Conservation (phyloP, 2,329 filamentous ascomycete genomes). For the Neofusicoccum cordaticola region DNA sequence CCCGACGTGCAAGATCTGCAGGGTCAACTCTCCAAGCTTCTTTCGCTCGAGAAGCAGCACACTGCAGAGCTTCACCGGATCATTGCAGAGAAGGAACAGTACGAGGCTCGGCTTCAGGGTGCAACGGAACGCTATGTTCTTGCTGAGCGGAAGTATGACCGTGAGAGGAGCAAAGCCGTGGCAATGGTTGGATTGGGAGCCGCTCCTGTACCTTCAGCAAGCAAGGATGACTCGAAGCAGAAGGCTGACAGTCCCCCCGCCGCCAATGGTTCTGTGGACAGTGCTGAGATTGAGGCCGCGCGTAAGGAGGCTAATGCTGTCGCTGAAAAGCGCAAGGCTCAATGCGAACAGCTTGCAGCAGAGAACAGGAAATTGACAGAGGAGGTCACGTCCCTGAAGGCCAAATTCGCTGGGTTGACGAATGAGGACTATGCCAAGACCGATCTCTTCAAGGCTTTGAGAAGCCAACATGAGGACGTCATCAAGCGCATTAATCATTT, state of each 20-base stretch:
- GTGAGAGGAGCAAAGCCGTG: slow-evolving; percentile 82
- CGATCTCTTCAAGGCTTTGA: slow-evolving; percentile 89
- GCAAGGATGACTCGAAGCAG: slow-evolving; percentile 38
- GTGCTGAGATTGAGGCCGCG: slow-evolving; percentile 68
- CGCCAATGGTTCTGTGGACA: slow-evolving; percentile 37
- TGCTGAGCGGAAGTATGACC: slow-evolving; percentile 90
- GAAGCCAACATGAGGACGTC: slow-evolving; percentile 85
- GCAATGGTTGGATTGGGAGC: slow-evolving; percentile 91
- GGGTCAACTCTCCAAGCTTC: slow-evolving; percentile 67
- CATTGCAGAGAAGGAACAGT: slow-evolving; percentile 74
- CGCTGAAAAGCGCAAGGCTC: slow-evolving; percentile 80
- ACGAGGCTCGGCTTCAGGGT: slow-evolving; percentile 82
- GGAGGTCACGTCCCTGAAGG: slow-evolving; percentile 72
- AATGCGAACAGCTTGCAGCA: slow-evolving; percentile 72
- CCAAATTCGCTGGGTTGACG: slow-evolving; percentile 67
- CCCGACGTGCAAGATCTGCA: slow-evolving; percentile 73
- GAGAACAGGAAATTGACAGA: slow-evolving; percentile 75
- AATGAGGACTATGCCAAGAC: slow-evolving; percentile 94
- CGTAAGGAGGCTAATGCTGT: slow-evolving; percentile 75
- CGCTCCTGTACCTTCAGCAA: slow-evolving; percentile 47
- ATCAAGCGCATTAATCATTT: slow-evolving; percentile 89
- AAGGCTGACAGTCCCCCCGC: slow-evolving; percentile 28
- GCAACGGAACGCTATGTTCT: slow-evolving; percentile 91
- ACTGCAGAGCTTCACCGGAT: slow-evolving; percentile 73
- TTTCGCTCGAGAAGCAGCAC: slow-evolving; percentile 80